Evolutionary conservation across 1,284 basidiomycete species (phyloP).

Genomic region (Cryptococcus sp.): DNA sequence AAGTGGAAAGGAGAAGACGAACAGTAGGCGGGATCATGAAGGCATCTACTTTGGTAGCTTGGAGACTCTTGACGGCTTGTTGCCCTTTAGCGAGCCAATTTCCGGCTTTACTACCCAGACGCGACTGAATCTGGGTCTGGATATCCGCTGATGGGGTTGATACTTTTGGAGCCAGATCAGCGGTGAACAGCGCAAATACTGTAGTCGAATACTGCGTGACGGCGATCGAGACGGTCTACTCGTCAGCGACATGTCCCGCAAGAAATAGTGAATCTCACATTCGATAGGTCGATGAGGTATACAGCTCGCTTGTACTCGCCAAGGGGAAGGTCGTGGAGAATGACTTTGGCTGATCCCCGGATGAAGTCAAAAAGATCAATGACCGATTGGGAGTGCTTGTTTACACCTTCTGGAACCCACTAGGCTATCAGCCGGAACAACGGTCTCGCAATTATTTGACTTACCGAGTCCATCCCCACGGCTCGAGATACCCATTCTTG

Average conservation of each 20-base stretch:
- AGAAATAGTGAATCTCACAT: slow-evolving; percentile 20
- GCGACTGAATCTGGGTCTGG: slow-evolving; percentile 18
- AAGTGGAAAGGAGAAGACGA: slow-evolving; percentile 2
- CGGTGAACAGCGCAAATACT: slow-evolving; percentile 37
- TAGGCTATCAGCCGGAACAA: slow-evolving; percentile 5
- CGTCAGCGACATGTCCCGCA: not conserved
- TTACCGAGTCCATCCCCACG: slow-evolving; percentile 44
- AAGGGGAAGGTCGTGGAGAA: slow-evolving; percentile 41
- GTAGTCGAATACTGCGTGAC: slow-evolving; percentile 42
- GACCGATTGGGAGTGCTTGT: slow-evolving; percentile 42
- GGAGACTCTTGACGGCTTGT: slow-evolving; percentile 41
- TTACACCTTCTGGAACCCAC: slow-evolving; percentile 46
- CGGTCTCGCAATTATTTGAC: slow-evolving; percentile 6
- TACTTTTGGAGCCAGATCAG: slow-evolving; percentile 35
- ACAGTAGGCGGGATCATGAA: slow-evolving; percentile 37
- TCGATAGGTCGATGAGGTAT: slow-evolving; percentile 46
- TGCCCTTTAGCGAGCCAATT: slow-evolving; percentile 47
- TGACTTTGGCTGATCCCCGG: slow-evolving; percentile 31
- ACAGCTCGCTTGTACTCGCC: slow-evolving; percentile 44
- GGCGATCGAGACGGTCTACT: slow-evolving; percentile 37
- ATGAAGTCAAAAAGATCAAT: slow-evolving; percentile 47
- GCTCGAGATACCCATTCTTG: slow-evolving; percentile 46
- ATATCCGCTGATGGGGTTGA: slow-evolving; percentile 23
- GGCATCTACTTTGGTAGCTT: slow-evolving; percentile 38
- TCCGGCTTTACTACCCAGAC: slow-evolving; percentile 38